These are phyloP conservation scores for Miscanthus lutarioriparius DNA, from an alignment of 176 grass and related monocot species.

Conservation along the genomic window DNA sequence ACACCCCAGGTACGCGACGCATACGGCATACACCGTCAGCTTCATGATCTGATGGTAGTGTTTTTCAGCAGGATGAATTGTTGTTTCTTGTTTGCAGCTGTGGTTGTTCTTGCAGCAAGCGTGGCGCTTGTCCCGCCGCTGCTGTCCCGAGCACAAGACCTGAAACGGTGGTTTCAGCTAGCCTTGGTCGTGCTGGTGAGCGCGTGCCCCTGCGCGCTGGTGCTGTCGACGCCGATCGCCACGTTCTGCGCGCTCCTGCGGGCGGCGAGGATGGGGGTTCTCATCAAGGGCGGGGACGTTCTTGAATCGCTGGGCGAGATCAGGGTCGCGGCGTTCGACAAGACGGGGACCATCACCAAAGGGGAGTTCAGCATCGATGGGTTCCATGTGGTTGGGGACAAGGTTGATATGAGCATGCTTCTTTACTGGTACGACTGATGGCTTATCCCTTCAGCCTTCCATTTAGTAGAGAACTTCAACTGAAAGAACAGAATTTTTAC, in stretches of 20 bases:
- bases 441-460: too few species aligned
- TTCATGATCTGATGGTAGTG: background rate
- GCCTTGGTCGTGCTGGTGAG: conserved; percentile 69
- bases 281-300: conserved; percentile 77
- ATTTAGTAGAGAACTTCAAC: too few species aligned
- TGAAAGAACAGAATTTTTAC: too few species aligned
- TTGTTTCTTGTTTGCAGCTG: conserved; percentile 32
- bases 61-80: background rate
- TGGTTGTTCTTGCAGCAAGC: conserved; percentile 43
- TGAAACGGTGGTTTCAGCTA: conserved; percentile 43
- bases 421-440: conserved; percentile 59
- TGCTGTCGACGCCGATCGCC: conserved; percentile 74
- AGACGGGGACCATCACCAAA: conserved; percentile 75
- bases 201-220: conserved; percentile 77
- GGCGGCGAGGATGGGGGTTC: conserved; percentile 63
- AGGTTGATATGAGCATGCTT: conserved; percentile 32
- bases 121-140: conserved; percentile 45
- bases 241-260: conserved; percentile 65
- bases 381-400: conserved; percentile 39
- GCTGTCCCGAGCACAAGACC: conserved; percentile 26
- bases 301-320: conserved; percentile 56
- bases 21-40: too few species aligned
- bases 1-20: conserved; percentile 52
- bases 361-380: conserved; percentile 59
- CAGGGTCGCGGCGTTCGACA: conserved; percentile 63